Conservation (phyloP, 176 grass and related monocot genomes). For the Tillandsia fasciculata region DNA sequence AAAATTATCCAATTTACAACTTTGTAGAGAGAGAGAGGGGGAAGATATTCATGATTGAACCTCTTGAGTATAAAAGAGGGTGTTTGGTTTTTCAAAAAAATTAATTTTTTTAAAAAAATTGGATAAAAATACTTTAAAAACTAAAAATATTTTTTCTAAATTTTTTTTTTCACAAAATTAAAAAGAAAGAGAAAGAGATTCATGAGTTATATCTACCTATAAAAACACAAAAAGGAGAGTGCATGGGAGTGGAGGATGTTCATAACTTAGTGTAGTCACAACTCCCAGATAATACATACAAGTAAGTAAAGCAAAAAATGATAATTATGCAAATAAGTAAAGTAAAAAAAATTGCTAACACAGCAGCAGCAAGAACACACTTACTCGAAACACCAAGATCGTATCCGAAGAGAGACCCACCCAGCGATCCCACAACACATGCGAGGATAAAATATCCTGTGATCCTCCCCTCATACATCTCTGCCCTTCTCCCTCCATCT, state of each 20-base stretch:
- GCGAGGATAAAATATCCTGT: constrained; percentile 84
- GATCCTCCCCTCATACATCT: constrained; percentile 69
- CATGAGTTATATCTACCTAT: neutral
- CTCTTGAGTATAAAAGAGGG: no score
- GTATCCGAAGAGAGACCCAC: constrained; percentile 96
- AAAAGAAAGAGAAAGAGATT: neutral
- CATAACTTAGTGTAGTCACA: neutral
- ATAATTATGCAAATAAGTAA: neutral
- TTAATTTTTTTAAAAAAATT: no score
- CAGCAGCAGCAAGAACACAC: neutral
- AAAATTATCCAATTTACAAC: neutral
- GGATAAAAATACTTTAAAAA: neutral
- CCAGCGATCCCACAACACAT: constrained; percentile 84
- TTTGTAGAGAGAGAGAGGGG: no score
- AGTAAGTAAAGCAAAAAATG: neutral
- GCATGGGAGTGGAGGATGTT: no score
- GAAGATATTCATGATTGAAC: neutral
- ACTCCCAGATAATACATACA: no score
- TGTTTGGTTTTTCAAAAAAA: constrained; percentile 4
- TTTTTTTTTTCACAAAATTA: neutral
- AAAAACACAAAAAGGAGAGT: neutral
- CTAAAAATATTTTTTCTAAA: neutral
- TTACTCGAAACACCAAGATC: constrained; percentile 95
- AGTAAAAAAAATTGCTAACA: neutral
- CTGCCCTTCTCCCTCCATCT: constrained; percentile 40